Evolutionary conservation across 1,284 basidiomycete genomes (phyloP).

Genomic region (Takashimella koratensis): DNA sequence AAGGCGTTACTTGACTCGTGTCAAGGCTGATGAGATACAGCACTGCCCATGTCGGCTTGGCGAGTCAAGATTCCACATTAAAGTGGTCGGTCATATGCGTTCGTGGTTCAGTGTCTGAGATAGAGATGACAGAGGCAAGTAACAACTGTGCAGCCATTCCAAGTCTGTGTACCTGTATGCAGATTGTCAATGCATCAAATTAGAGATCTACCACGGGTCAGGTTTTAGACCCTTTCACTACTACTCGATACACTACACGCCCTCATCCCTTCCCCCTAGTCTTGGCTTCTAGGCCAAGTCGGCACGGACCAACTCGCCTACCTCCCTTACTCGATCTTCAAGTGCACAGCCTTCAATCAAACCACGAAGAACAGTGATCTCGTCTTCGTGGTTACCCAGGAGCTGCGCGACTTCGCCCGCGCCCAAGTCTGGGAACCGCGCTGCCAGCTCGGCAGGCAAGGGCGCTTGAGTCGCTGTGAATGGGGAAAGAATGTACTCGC

Average conservation of each 20-base stretch:
- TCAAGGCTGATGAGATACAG: slow-evolving; percentile 16
- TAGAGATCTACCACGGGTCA: no score
- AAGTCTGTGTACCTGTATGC: no score
- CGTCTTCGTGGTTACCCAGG: slow-evolving; percentile 38
- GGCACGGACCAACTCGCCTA: slow-evolving; percentile 28
- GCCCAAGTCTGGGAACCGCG: slow-evolving; percentile 37
- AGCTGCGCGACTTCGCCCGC: slow-evolving; percentile 35
- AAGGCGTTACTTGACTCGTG: not conserved
- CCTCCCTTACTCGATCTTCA: slow-evolving; percentile 32
- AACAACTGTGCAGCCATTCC: no score
- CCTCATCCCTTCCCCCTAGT: no score
- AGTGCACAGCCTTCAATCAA: slow-evolving; percentile 30
- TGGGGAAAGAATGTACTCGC: slow-evolving; percentile 31
- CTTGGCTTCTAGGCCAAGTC: slow-evolving; percentile 10
- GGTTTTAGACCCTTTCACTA: not conserved
- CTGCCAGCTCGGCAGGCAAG: slow-evolving; percentile 34
- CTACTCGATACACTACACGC: not conserved
- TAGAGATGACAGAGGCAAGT: no score
- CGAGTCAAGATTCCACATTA: slow-evolving; percentile 44
- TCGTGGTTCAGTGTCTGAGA: no score
- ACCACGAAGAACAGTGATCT: slow-evolving; percentile 31
- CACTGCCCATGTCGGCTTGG: slow-evolving; percentile 46
- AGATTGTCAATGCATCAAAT: not conserved
- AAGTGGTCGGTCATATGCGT: no score
- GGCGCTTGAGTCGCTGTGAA: slow-evolving; percentile 32